Base-by-base conservation (phyloP, 768 basidiomycete species). In the Flagelloscypha sp. region DNA sequence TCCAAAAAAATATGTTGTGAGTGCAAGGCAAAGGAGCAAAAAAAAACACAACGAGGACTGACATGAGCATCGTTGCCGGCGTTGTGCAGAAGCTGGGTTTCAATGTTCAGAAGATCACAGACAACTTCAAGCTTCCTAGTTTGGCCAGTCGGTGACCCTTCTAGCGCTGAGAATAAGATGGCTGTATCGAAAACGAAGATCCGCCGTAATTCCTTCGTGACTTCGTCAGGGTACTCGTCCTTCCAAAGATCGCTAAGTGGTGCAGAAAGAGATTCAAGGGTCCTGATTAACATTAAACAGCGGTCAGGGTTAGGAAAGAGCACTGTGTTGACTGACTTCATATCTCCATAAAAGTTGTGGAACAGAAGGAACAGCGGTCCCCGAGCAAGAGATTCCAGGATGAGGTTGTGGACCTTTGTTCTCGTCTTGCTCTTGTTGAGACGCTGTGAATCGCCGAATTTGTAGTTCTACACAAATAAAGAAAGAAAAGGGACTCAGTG, bases 31-130 rank as follows among this genome's bases (percentile, higher is more conserved):
- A 24, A 31, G 12, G 4, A 35, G 11, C 7, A 40, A 3, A 27
- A 22, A n/a, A 21, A 12, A 13, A 23, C n/a, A n/a, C n/a, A n/a
- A n/a, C n/a, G 27, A 29, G 19, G n/a, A 59, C 77, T 27, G 46
- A 88, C 87, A 52, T 81, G 69, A 1, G 87, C 86, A 53, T 90
- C 85, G 48, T 89, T 90, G 0, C 86, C 87, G 1, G 84, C 86
- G 48, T 92, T 93, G 64, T 89, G 89, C 38, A 83, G 57, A 45
- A 66, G 62, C 22, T 65, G 44, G 1, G 73, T 70, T 0, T 58
- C 43, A 33, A 88, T 65, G 33, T 75, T 70, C 15, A 92, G 65
- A 34, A 78, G 72, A 30, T 62, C 59, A 54, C 80, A 84, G 20
- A 77, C 66, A 24, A 74, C 70, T 41, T 72, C 72, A 15, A 93